Evolutionary conservation across 2,329 filamentous ascomycete species (phyloP), one percentile per base, ranked within the genome.

Genomic region (Sarocladium strictum): DNA sequence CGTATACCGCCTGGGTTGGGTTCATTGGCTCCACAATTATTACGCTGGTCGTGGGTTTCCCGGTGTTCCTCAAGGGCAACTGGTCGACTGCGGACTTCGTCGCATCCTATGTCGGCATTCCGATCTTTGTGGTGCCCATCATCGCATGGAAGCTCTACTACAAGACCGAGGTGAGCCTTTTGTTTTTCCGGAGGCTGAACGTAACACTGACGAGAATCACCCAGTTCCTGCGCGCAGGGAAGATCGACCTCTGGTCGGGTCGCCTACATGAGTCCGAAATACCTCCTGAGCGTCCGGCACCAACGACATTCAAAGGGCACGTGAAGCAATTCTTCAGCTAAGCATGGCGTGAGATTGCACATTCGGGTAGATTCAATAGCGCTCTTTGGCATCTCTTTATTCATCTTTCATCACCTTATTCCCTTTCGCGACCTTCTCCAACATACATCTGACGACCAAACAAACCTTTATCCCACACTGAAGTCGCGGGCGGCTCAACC

Each of bases 31-130:
- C 87, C 57, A 64, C 66, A 1, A 67, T 86, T 37, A 69, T 89
- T 15, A 76, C 76, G 3, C 67, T 89, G 9, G 83, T 86, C 60
- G 88, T 88, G 62, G 86, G 85, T 1, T 90, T 89, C 66, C 76
- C 81, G 43, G 79, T 85, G 29, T 90, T 90, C 67, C 84, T 83
- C 67, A 78, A 82, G 0, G 70, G 73, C 15, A 71, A 81, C 15
- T 90, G 83, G 79, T 78, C 72, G 32, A 75, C 76, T 0, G 74
- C 76, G 17, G 74, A 71, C 59, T 90, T 90, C 61, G 57, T 82
- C n/a, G 75, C 77, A 1, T 72, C 66, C 65, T 88, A 80, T 62
- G 72, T 85, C 64, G 83, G 73, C 37, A 69, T 83, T 1, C 81
- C 71, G 54, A 84, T 85, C 66, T 58, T 80, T 3, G 69, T 70